These are phyloP conservation scores for Tolypocladium guangdongense DNA, from an alignment of 2,329 filamentous ascomycete species.

Conservation along the genomic window DNA sequence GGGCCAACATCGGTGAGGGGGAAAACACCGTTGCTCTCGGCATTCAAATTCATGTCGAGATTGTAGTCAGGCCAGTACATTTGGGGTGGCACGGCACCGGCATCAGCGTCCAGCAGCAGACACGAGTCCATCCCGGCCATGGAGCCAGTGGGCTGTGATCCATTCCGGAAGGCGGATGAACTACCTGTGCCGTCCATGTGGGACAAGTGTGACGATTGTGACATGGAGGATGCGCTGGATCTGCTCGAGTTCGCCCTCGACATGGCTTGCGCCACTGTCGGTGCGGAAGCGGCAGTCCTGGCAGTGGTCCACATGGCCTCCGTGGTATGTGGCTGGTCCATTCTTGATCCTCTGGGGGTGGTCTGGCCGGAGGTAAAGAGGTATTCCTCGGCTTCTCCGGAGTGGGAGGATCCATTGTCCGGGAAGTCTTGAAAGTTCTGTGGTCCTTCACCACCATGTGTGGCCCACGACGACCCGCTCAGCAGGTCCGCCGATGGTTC, in stretches of 20 bases:
- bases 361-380: conserved; percentile 43
- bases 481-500: conserved; percentile 47
- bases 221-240: conserved; percentile 33
- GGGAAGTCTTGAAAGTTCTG: conserved; percentile 47
- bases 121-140: conserved; percentile 40
- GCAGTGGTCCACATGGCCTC: conserved; percentile 38
- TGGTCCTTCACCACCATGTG: conserved; percentile 46
- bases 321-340: conserved; percentile 34
- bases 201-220: conserved; percentile 39
- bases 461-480: conserved; percentile 42
- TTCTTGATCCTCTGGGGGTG: conserved; percentile 36
- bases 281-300: conserved; percentile 20
- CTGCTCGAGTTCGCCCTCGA: conserved; percentile 26
- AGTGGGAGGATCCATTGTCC: conserved; percentile 36
- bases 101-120: conserved; percentile 38
- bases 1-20: conserved; percentile 29
- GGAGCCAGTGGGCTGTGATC: conserved; percentile 23
- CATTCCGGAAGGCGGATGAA: conserved; percentile 30
- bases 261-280: conserved; percentile 26
- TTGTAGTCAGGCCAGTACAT: conserved; percentile 39
- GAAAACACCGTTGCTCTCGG: conserved; percentile 32
- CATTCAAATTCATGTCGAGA: conserved; percentile 31
- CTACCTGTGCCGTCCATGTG: conserved; percentile 43
- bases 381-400: conserved; percentile 44
- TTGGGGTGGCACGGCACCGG: conserved; percentile 34